Evolutionary conservation across 1,284 basidiomycete genomes (phyloP).

Genomic region (Rhodotorula sp.): DNA sequence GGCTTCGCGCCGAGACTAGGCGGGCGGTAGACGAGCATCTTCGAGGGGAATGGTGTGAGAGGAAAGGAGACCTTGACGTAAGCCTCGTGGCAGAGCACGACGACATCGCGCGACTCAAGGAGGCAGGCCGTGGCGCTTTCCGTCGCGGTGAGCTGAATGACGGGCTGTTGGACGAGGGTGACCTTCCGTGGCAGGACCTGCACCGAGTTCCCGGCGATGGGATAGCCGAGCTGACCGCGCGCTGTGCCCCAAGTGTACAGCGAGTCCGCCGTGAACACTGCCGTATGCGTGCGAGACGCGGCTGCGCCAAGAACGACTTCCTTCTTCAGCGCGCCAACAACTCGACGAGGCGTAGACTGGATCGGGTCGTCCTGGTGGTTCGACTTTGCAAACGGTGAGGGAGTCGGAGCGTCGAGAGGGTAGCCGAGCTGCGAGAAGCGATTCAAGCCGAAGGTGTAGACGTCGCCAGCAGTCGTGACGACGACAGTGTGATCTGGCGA

Average conservation of each 20-base stretch:
- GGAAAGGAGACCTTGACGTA: conserved; percentile 64
- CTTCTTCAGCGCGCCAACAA: conserved; percentile 75
- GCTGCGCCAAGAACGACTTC: conserved; percentile 78
- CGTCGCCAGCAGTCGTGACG: conserved; percentile 73
- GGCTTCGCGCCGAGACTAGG: conserved; percentile 64
- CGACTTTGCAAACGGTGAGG: conserved; percentile 24
- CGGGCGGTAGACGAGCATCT: conserved; percentile 64
- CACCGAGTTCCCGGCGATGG: conserved; percentile 62
- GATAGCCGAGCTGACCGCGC: conserved; percentile 78
- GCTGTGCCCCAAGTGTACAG: conserved; percentile 97
- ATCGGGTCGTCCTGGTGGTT: conserved; percentile 57
- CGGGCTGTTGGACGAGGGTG: conserved; percentile 68
- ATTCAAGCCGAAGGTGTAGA: conserved; percentile 88
- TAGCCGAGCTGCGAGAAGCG: conserved; percentile 88
- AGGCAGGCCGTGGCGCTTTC: conserved; percentile 72
- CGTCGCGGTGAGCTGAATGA: conserved; percentile 55
- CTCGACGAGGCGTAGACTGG: conserved; percentile 72
- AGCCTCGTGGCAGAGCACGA: conserved; percentile 76
- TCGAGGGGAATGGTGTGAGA: conserved; percentile 36
- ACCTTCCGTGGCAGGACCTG: conserved; percentile 81
- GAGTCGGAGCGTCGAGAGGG: conserved; percentile 61
- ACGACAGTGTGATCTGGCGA: conserved; percentile 93
- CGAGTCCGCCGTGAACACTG: conserved; percentile 79
- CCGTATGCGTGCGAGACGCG: conserved; percentile 82
- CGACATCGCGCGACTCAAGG: conserved; percentile 71